These are phyloP conservation scores for Candida ortonii DNA, from an alignment of 805 yeast genomes.

Conservation along the genomic window DNA sequence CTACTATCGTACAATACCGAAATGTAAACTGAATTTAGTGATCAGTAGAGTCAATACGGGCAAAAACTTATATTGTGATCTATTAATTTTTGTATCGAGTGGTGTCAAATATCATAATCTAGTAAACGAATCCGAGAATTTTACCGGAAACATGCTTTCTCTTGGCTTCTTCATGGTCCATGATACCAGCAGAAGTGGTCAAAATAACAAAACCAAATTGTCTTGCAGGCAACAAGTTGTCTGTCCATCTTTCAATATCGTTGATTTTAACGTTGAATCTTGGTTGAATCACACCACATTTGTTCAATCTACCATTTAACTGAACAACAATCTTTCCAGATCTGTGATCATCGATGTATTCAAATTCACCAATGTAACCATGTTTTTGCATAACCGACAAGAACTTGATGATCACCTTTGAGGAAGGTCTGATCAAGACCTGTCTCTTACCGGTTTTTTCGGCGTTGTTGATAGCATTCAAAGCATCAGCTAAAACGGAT, in stretches of 20 bases:
- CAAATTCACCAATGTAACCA: slow-evolving; percentile 97
- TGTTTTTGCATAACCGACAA: slow-evolving; percentile 96
- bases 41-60: too few relatives aligned
- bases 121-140: slow-evolving; percentile 97
- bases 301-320: slow-evolving; percentile 97
- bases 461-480: slow-evolving; percentile 97
- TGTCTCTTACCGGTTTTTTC: slow-evolving; percentile 99
- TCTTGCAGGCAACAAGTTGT: slow-evolving; percentile 97
- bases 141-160: slow-evolving; percentile 99
- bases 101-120: too few relatives aligned
- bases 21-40: too few relatives aligned
- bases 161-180: slow-evolving; percentile 99
- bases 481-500: slow-evolving; percentile 97
- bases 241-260: slow-evolving; percentile 98
- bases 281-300: slow-evolving; percentile 98
- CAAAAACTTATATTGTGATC: too few relatives aligned
- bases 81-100: too few relatives aligned
- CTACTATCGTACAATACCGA: too few relatives aligned
- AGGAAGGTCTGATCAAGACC: slow-evolving; percentile 96
- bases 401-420: slow-evolving; percentile 97
- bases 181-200: slow-evolving; percentile 98
- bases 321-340: slow-evolving; percentile 96
- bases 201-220: slow-evolving; percentile 97
- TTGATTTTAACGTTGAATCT: slow-evolving; percentile 95
- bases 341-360: slow-evolving; percentile 98